Conservation (phyloP, 1,139 yeast species). For the Geotrichum candidum region DNA sequence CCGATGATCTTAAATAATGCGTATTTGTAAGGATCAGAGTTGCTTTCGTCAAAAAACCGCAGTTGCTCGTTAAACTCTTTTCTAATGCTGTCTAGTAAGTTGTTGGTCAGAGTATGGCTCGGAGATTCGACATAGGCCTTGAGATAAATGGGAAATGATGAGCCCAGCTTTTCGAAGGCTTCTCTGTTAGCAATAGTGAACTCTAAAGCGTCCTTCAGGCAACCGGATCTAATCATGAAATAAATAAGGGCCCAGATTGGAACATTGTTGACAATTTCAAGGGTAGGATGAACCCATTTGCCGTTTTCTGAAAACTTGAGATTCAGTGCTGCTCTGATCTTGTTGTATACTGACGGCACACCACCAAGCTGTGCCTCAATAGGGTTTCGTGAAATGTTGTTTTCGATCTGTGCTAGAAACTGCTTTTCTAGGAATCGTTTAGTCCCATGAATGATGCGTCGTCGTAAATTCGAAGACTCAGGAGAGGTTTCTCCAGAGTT, state of each 20-base stretch:
- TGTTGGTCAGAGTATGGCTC: slow-evolving; percentile 53
- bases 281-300: slow-evolving; percentile 45
- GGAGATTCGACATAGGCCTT: slow-evolving; percentile 63
- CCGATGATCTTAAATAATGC: slow-evolving; percentile 90
- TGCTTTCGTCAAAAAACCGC: slow-evolving; percentile 52
- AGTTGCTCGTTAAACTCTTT: slow-evolving; percentile 83
- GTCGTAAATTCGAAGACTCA: slow-evolving; percentile 40
- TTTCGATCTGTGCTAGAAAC: slow-evolving; percentile 68
- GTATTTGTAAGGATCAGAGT: slow-evolving; percentile 79
- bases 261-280: slow-evolving; percentile 65
- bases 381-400: slow-evolving; percentile 57
- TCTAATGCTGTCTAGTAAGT: slow-evolving; percentile 63
- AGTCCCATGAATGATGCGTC: slow-evolving; percentile 51
- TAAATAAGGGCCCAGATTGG: slow-evolving; percentile 92
- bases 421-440: slow-evolving; percentile 64
- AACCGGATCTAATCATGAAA: slow-evolving; percentile 79
- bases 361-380: slow-evolving; percentile 52
- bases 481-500: slow-evolving; percentile 19
- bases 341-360: slow-evolving; percentile 65
- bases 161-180: slow-evolving; percentile 73
- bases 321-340: slow-evolving; percentile 60
- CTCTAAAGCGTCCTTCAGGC: slow-evolving; percentile 67
- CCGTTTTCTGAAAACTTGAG: slow-evolving; percentile 38
- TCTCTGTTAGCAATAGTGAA: slow-evolving; percentile 48
- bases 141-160: slow-evolving; percentile 74